phyloP scores from a whole-genome alignment of 139 green algal genomes.

The Astrephomene gubernaculifera region DNA sequence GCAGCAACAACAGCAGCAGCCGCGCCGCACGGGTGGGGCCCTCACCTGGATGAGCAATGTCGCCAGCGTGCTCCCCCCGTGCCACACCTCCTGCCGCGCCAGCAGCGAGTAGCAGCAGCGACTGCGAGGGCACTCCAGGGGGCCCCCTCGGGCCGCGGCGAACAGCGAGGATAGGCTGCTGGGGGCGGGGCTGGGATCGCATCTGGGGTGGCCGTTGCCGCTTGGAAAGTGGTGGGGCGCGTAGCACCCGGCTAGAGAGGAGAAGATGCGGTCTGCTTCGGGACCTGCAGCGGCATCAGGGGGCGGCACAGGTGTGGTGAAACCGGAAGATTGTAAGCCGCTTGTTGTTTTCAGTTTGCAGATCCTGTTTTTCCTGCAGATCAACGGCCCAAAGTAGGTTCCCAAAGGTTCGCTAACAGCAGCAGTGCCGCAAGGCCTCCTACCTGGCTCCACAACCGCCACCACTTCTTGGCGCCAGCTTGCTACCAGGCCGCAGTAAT shows the following conservation, averaged over 20 bases:
- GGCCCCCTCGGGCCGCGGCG: not conserved
- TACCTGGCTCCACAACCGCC: conserved; percentile 42
- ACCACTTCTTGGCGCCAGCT: conserved; percentile 11
- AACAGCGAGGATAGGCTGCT: conserved; percentile 14
- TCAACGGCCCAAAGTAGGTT: not conserved
- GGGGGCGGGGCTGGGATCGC: not conserved
- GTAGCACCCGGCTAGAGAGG: not conserved
- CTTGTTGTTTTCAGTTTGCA: not conserved
- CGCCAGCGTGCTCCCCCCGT: not conserved
- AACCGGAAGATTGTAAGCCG: not conserved
- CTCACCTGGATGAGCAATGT: conserved; percentile 37
- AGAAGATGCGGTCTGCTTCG: conserved; percentile 14
- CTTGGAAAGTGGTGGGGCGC: too few relatives aligned
- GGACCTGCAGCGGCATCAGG: not conserved
- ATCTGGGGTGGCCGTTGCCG: not conserved
- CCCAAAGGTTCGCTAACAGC: not conserved
- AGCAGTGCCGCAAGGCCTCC: not conserved
- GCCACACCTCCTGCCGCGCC: conserved; percentile 41
- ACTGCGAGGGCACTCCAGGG: not conserved
- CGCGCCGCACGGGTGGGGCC: not conserved
- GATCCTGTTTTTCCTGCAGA: not conserved
- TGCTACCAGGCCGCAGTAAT: conserved; percentile 2
- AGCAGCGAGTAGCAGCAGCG: conserved; percentile 21
- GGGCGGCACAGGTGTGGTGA: not conserved
- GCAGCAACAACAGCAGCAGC: not conserved